Evolutionary conservation across 2,329 filamentous ascomycete genomes (phyloP), one percentile per base, ranked within the genome.

Genomic region (Aspergillus sp.): DNA sequence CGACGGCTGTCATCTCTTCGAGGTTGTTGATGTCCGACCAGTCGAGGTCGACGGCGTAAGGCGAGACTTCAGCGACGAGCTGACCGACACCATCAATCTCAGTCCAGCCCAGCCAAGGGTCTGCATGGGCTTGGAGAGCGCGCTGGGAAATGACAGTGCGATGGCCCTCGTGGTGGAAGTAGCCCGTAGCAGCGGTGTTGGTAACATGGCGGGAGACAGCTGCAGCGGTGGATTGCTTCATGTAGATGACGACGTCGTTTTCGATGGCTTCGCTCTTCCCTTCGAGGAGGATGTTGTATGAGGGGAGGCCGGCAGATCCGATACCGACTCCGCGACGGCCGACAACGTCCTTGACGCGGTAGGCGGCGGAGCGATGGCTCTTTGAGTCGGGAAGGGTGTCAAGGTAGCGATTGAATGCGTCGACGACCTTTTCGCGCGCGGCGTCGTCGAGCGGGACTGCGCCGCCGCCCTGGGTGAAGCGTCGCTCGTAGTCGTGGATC

Each of bases 101-200:
- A n/a, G 65, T 62, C 65, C 65, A 66, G 50, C 65, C 65, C 19
- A 67, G 64, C 65, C 64, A 66, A 8, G 62, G 62, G 47, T 67
- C 65, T 11, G 65, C 59, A 30, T 65, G 50, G 7, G 65, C 64
- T 28, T 67, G 65, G 23, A 67, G 54, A 17, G 65, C 62, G 9
- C 64, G 65, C 56, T 67, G 65, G 5, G 65, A 67, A 25, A 67
- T 64, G n/a, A 67, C 65, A 3, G 65, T 64, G 1, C 64, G 60
- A 52, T 66, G 64, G 43, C 64, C 64, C 38, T 66, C 64, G 31
- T 66, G 63, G 31, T 53, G 54, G 45, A 66, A 66, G 49, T 66
- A 66, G 6, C 28, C 28, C 8, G 54, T 31, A 15, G 60, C 62
- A 1, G 63, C 52, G 30, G 55, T n/a, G 47, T 66, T 60, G 11